Evolutionary conservation across 176 grass and related monocot genomes (phyloP).

Genomic region (Oryza rufipogon): DNA sequence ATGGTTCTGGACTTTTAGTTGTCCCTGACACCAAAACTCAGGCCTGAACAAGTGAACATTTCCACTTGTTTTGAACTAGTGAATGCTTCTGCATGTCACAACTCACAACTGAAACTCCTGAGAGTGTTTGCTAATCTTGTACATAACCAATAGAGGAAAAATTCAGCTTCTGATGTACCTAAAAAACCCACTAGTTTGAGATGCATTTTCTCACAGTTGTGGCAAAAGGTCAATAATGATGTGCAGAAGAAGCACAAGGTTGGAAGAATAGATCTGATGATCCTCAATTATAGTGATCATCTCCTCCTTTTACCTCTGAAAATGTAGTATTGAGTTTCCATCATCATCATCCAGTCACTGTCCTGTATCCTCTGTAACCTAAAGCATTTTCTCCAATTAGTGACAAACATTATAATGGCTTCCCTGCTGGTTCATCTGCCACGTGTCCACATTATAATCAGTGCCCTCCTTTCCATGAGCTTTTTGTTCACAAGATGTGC

Average conservation of each 20-base stretch:
- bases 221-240: constrained; percentile 3
- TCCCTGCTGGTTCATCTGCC: constrained; percentile 32
- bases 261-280: constrained; percentile 5
- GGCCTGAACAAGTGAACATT: not conserved
- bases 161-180: not conserved
- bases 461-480: constrained; percentile 12
- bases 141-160: not conserved
- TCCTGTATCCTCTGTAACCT: constrained; percentile 23
- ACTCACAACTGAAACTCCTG: not conserved
- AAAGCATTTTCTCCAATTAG: not conserved
- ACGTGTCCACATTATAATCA: constrained; percentile 1
- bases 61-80: not conserved
- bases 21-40: not conserved
- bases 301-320: not conserved
- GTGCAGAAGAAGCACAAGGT: not conserved
- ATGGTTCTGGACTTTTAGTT: not conserved
- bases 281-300: not conserved
- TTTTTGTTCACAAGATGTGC: constrained; percentile 5
- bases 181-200: not conserved
- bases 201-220: not conserved
- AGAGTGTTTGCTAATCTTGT: not conserved
- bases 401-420: not conserved
- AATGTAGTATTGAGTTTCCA: not conserved
- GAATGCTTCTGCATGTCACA: not conserved
- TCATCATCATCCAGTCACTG: not conserved